Base-by-base conservation (phyloP, 345 rosid species). In the Eucalyptus sp. region DNA sequence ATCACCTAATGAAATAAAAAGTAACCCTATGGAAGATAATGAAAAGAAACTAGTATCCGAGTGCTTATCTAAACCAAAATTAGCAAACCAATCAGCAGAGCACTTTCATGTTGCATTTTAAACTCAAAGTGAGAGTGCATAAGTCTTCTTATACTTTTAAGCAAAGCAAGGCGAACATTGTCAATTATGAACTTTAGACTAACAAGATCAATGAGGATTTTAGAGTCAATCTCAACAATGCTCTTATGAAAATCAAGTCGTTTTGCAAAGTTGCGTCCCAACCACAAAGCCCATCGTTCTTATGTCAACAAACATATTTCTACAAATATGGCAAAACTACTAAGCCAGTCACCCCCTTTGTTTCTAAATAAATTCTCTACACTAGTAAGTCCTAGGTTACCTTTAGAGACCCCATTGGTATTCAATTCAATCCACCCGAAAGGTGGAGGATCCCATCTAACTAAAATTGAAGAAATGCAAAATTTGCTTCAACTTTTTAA, bases 391-490 rank as follows among this genome's bases (percentile, higher is more conserved):
- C 29, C 27, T 2, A 56, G 62, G 12, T 56, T 22, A 56, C 29
- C 29, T 56, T 56, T 56, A 56, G 62, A 56, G 29, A 56, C 12
- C 62, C 29, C 27, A 56, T 22, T 56, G 62, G 13, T 56, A 56
- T 56, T 24, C 13, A 0, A 10, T 56, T 22, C 29, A 56, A 56
- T 56, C 12, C 2, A 0, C 13, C 6, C 6, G 0, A 56, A 56
- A 56, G 62, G 62, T 56, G 62, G 62, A 10, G 62, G 13, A 56
- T 24, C 29, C 29, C 27, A 24, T 56, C 62, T 24, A 22, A 56
- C 62, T 56, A 4, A 56, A 56, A 24, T 10, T 0, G 0, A 24
- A 56, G 27, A 56, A 56, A 24, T 56, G 62, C 27, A 10, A 22
- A 24, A 24, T 56, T 9, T 3, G 1, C 29, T 56, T 56, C 9